These are phyloP conservation scores for Trametes hirsuta DNA, from an alignment of 1,284 basidiomycete genomes.

Conservation along the genomic window DNA sequence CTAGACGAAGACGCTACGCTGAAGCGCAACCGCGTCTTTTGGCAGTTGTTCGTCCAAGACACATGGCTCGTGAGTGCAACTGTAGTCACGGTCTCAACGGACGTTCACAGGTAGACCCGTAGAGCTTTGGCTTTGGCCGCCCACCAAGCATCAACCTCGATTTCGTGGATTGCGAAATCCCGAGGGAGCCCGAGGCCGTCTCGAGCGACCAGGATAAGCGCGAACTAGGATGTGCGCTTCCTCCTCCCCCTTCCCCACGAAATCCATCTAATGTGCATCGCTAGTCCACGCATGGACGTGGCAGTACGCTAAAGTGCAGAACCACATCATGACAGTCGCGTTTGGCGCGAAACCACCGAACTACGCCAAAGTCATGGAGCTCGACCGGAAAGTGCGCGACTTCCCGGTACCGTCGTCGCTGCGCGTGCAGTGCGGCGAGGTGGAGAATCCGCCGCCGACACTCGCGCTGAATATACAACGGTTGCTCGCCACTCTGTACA, in stretches of 20 bases:
- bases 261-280: not conserved
- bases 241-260: not conserved
- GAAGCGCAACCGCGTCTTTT: constrained; percentile 59
- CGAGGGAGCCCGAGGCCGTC: constrained; percentile 47
- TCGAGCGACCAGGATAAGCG: constrained; percentile 41
- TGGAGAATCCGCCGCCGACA: constrained; percentile 25
- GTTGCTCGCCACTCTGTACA: constrained; percentile 51
- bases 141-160: constrained; percentile 57
- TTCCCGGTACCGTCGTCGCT: constrained; percentile 55
- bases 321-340: constrained; percentile 52
- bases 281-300: constrained; percentile 60
- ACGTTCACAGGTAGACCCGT: not conserved
- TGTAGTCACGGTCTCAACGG: too few species aligned
- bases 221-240: constrained; percentile 52
- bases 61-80: constrained; percentile 54
- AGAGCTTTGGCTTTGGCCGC: constrained; percentile 68
- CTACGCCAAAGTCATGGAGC: constrained; percentile 47
- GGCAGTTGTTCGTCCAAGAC: constrained; percentile 64
- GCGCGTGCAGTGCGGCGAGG: constrained; percentile 39
- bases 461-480: constrained; percentile 43
- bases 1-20: constrained; percentile 48
- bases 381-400: constrained; percentile 44
- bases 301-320: constrained; percentile 55
- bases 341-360: constrained; percentile 57
- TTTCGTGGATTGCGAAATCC: constrained; percentile 60